phyloP scores from a whole-genome alignment of 1,284 basidiomycete species.

The Hypsizygus ulmarius region DNA sequence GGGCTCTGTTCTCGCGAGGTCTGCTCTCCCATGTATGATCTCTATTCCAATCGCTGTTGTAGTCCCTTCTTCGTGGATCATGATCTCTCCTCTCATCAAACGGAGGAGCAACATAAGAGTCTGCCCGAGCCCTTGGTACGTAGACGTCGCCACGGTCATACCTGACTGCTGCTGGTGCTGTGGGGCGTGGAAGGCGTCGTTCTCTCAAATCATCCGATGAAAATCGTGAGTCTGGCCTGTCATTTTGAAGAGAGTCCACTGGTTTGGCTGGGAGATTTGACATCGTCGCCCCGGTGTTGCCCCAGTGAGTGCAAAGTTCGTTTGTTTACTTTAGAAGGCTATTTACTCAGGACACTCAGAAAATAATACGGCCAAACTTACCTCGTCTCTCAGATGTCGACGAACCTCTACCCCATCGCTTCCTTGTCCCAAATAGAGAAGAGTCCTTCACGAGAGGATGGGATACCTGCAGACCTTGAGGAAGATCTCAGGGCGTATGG shows the following conservation, averaged over 20 bases:
- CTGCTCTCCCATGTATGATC: constrained; percentile 24
- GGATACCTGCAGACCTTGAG: constrained; percentile 78
- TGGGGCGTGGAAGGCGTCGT: constrained; percentile 15
- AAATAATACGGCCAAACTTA: constrained; percentile 14
- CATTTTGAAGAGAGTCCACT: constrained; percentile 27
- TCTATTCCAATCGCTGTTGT: constrained; percentile 25
- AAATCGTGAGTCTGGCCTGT: constrained; percentile 12
- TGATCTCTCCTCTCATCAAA: constrained; percentile 27
- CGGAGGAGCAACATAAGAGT: constrained; percentile 30
- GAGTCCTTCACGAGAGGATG: constrained; percentile 82
- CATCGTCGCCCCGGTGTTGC: constrained; percentile 23
- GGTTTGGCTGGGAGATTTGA: constrained; percentile 40
- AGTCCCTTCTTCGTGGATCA: constrained; percentile 22
- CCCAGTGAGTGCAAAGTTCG: neutral
- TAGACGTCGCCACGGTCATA: constrained; percentile 7
- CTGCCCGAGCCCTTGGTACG: constrained; percentile 16
- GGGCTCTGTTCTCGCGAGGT: constrained; percentile 18
- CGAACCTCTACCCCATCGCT: constrained; percentile 80
- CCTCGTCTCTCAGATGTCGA: constrained; percentile 11
- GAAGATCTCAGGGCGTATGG: constrained; percentile 85
- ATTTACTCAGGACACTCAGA: constrained; percentile 10
- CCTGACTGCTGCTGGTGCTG: constrained; percentile 11
- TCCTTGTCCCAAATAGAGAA: constrained; percentile 73
- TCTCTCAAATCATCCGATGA: constrained; percentile 15
- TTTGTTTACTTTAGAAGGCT: constrained; percentile 3